Conservation (phyloP, 2,329 filamentous ascomycete genomes). For the Conoideocrella luteorostrata region DNA sequence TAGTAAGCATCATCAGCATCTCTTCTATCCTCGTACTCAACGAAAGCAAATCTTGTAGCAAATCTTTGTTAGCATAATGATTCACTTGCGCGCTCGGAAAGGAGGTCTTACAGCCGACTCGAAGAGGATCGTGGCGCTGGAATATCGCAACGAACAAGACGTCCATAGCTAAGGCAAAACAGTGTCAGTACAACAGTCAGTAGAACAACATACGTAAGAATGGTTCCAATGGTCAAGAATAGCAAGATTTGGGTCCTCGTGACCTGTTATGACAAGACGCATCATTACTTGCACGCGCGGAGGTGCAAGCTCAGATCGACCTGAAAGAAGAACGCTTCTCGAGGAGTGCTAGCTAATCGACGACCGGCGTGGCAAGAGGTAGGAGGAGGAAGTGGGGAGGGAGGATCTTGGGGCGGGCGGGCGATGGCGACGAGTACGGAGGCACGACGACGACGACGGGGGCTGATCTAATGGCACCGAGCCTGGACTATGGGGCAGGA, state of each 20-base stretch:
- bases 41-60: conserved; percentile 75
- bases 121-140: conserved; percentile 89
- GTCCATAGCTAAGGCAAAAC: conserved; percentile 68
- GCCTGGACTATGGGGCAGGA: conserved; percentile 20
- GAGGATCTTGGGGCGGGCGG: conserved; percentile 5
- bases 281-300: conserved; percentile 13
- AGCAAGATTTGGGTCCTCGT: conserved; percentile 4
- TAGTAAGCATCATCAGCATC: conserved; percentile 99
- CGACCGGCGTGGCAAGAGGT: conserved; percentile 17
- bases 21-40: conserved; percentile 96
- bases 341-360: conserved; percentile 21
- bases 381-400: conserved; percentile 12
- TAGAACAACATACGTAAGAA: conserved; percentile 6
- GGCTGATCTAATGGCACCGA: conserved; percentile 10
- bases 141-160: conserved; percentile 96
- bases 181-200: conserved; percentile 23
- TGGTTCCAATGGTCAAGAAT: not conserved
- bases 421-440: conserved; percentile 10
- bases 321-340: conserved; percentile 20
- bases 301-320: conserved; percentile 17
- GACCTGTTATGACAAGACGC: conserved; percentile 9
- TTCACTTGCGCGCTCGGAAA: not conserved
- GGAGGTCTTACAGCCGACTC: conserved; percentile 78
- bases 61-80: conserved; percentile 4
- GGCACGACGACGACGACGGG: conserved; percentile 19